Base-by-base conservation (phyloP, 176 grass and related monocot genomes). In the Hsuehochloa calcarea region DNA sequence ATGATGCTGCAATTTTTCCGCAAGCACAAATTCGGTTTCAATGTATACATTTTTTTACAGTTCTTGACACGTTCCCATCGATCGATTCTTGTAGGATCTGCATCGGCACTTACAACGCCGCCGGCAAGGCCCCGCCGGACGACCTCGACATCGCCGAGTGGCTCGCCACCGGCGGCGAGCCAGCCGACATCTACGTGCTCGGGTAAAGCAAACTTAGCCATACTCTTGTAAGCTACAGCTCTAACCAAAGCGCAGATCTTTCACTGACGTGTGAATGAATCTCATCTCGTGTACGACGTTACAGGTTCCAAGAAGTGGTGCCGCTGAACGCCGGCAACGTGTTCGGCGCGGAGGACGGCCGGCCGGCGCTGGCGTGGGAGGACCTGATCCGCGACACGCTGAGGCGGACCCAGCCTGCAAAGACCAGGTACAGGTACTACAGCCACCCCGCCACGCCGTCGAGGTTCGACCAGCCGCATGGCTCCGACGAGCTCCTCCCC, bases 231-330 rank as follows among this genome's bases (percentile, higher is more conserved):
- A 63, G 23, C 12, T 29, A 63, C 60, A 63, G 26, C n/a, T 10
- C 56, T 11, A 59, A 59, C 10, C 56, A 59, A 59, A 59, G 56
- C 54, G 71, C 25, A 10, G 16, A 35, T 12, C 11, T 43, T 41
- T 4, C 22, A 16, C 35, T 44, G 56, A 63, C 56, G 22, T 22
- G 12, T 27, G 35, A 14, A 6, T 77, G 40, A 46, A 46, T 26
- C 9, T n/a, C 22, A 25, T 65, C 13, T 17, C 29, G 10, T 13
- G 11, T 15, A 34, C 27, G 5, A 12, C 34, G 31, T 71, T 29
- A 71, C 88, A 93, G 93, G 35, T 87, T 98, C 75, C 96, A 98
- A 47, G 96, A 98, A 38, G 92, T 98, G 74, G 96, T 98, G 84
- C 96, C 96, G 41, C 82, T 98, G 68, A 93, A 92, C 91, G 90